Conservation (phyloP, 768 basidiomycete species). For the Pleurotus cornucopiae region DNA sequence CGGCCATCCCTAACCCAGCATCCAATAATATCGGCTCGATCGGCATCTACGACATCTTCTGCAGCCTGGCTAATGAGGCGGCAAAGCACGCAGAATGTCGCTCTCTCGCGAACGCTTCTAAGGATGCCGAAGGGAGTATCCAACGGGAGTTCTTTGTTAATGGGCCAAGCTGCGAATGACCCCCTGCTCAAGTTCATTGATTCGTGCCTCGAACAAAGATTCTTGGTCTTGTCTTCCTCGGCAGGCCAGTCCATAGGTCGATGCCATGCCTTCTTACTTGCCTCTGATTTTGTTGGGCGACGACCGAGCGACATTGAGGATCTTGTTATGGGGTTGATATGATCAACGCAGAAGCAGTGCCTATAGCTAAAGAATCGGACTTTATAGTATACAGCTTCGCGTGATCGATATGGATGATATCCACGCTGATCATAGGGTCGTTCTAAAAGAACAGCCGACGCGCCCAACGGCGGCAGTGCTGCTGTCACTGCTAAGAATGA, state of each 20-base stretch:
- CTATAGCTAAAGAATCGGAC: no score
- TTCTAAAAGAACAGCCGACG: no score
- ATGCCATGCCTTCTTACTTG: conserved; percentile 1
- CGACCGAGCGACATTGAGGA: neutral
- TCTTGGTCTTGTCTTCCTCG: neutral
- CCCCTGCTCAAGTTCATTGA: neutral
- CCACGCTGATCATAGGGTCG: no score
- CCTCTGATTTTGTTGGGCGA: neutral
- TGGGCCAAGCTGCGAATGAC: neutral
- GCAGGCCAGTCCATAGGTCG: neutral
- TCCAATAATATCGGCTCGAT: neutral
- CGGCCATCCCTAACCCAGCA: conserved; percentile 1
- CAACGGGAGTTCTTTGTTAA: neutral
- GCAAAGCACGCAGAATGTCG: neutral
- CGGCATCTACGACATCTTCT: neutral
- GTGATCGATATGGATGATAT: no score
- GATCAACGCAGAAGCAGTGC: no score
- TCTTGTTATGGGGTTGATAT: no score
- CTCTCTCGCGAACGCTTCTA: neutral
- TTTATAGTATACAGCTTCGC: no score
- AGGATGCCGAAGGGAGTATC: neutral
- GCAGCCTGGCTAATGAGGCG: neutral
- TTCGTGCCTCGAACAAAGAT: neutral
- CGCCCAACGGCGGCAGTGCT: no score
- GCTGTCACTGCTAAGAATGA: no score